Conservation (phyloP, 1,139 yeast species). For the Sugiyamaella sp. region DNA sequence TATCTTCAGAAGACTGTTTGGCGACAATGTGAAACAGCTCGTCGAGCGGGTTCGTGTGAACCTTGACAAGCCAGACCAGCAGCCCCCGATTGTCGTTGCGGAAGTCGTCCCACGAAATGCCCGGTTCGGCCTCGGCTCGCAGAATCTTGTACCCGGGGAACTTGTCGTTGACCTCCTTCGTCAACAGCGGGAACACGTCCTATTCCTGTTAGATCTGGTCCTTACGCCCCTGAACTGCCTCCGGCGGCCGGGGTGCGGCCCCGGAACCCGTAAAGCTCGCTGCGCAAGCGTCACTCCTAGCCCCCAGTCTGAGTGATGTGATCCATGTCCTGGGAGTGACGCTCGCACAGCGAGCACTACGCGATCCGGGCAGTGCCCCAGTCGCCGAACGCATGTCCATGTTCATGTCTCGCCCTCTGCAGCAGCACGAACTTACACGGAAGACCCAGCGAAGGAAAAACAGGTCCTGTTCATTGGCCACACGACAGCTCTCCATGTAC, state of each 20-base stretch:
- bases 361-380: background rate
- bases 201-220: slow-evolving; percentile 4
- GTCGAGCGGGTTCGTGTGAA: slow-evolving; percentile 23
- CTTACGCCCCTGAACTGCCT: no score
- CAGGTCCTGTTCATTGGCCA: slow-evolving; percentile 32
- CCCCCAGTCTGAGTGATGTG: no score
- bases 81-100: slow-evolving; percentile 32
- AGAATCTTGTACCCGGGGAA: slow-evolving; percentile 30
- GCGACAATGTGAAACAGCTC: slow-evolving; percentile 22
- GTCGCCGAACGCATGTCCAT: background rate
- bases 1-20: slow-evolving; percentile 16
- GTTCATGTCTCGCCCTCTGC: background rate
- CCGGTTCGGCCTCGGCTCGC: slow-evolving; percentile 34
- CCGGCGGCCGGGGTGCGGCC: no score
- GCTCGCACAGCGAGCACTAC: no score
- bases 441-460: slow-evolving; percentile 36
- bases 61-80: slow-evolving; percentile 32
- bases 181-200: slow-evolving; percentile 28
- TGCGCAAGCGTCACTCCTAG: no score
- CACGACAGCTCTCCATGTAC: slow-evolving; percentile 23
- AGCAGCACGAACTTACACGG: slow-evolving; percentile 24
- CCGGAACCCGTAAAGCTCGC: no score
- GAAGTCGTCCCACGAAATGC: slow-evolving; percentile 35
- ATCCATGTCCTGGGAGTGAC: no score
- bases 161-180: slow-evolving; percentile 20